Percentiles rank a stretch among this genome's conserved stretches.
Conservation (phyloP, 2,329 filamentous ascomycete species). For the Nigrospora oryzae region DNA sequence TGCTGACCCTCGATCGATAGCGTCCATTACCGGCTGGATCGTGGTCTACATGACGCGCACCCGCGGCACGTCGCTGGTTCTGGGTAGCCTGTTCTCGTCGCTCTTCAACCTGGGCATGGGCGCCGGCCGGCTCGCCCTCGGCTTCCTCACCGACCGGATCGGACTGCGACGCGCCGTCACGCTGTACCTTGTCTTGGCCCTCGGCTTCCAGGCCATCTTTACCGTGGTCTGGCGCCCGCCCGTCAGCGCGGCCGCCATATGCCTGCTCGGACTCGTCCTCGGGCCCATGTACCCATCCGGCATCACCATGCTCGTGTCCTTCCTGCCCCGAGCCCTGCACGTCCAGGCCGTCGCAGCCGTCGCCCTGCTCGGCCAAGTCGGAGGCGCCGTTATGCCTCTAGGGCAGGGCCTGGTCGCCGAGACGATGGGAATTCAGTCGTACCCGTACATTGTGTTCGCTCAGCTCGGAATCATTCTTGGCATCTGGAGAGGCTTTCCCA, state of each 20-base stretch:
- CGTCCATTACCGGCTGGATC: constrained; percentile 35
- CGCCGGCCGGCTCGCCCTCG: constrained; percentile 24
- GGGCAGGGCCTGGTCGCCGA: constrained; percentile 30
- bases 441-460: constrained; percentile 18
- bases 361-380: constrained; percentile 32
- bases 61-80: constrained; percentile 23
- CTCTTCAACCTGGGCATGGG: constrained; percentile 36
- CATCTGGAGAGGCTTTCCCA: no score
- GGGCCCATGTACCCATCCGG: constrained; percentile 33
- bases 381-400: constrained; percentile 32
- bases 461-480: no score
- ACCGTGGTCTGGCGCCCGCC: constrained; percentile 7
- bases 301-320: constrained; percentile 24
- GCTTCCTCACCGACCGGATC: constrained; percentile 20
- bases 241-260: constrained; percentile 20
- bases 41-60: constrained; percentile 33
- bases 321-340: constrained; percentile 28
- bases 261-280: constrained; percentile 26
- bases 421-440: constrained; percentile 25
- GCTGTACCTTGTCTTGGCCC: constrained; percentile 14
- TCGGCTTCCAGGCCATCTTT: constrained; percentile 10
- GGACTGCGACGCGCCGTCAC: constrained; percentile 16
- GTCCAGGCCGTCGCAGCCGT: constrained; percentile 33
- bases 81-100: constrained; percentile 30
- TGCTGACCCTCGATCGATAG: background rate